A percentile compares a stretch with the other conserved stretches of the same genome.
Evolutionary conservation across 2,329 filamentous ascomycete genomes (phyloP).

Genomic region (Dactylonectria estremocensis): DNA sequence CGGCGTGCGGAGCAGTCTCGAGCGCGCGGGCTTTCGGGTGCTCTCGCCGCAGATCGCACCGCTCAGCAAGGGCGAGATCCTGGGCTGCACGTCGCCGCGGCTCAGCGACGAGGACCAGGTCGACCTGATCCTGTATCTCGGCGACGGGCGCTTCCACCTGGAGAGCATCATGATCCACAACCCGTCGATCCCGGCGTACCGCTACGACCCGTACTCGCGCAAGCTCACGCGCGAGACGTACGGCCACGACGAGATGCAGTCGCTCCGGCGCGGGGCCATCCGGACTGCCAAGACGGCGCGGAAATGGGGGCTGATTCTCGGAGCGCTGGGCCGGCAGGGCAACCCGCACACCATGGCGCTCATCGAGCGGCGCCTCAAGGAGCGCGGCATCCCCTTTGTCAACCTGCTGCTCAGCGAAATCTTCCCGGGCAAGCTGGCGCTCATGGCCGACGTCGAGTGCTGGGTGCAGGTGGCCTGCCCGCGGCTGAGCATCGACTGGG

Average conservation of each 20-base stretch:
- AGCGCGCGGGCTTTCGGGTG: conserved; percentile 87
- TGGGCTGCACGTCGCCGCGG: conserved; percentile 94
- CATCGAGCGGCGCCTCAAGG: conserved; percentile 83
- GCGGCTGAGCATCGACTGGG: conserved; percentile 98
- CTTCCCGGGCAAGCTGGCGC: conserved; percentile 93
- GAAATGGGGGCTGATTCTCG: conserved; percentile 96
- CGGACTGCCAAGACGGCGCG: conserved; percentile 79
- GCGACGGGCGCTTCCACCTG: conserved; percentile 94
- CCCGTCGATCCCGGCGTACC: conserved; percentile 88
- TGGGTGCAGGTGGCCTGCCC: conserved; percentile 99
- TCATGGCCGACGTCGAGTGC: conserved; percentile 95
- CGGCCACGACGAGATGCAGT: conserved; percentile 91
- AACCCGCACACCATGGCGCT: conserved; percentile 93
- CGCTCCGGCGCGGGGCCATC: conserved; percentile 84
- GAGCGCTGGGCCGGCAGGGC: conserved; percentile 91
- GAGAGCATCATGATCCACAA: conserved; percentile 99
- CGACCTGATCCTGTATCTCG: conserved; percentile 89
- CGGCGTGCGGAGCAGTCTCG: conserved; percentile 82
- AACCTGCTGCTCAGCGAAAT: conserved; percentile 94
- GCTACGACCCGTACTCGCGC: conserved; percentile 96
- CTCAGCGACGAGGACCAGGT: conserved; percentile 72
- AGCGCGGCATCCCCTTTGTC: conserved; percentile 83
- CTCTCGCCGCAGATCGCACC: conserved; percentile 94
- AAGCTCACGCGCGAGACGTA: conserved; percentile 93
- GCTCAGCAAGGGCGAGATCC: conserved; percentile 93